Percentiles rank a stretch among this genome's conserved stretches.
Evolutionary conservation across 2,329 filamentous ascomycete species (phyloP).

Genomic region (Coniochaeta sp.): DNA sequence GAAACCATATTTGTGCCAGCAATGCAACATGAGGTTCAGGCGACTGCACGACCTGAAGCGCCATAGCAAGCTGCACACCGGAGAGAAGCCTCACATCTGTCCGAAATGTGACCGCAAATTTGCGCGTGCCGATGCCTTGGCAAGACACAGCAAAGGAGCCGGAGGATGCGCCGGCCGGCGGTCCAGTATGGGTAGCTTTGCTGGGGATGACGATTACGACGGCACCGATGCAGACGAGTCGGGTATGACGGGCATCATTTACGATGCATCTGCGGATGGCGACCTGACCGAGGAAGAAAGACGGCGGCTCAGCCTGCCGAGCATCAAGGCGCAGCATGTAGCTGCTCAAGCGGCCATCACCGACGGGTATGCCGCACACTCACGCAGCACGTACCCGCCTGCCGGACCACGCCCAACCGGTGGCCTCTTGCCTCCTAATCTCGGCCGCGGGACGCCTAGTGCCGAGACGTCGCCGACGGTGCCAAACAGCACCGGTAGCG

Average conservation of each 20-base stretch:
- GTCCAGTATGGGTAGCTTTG: conserved; percentile 77
- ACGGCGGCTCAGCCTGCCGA: conserved; percentile 63
- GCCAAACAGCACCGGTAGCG: conserved; percentile 32
- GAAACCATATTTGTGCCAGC: conserved; percentile 90
- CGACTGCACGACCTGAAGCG: conserved; percentile 92
- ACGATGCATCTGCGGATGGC: conserved; percentile 51
- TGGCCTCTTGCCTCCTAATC: conserved; percentile 56
- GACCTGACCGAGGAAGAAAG: conserved; percentile 53
- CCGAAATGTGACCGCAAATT: conserved; percentile 93
- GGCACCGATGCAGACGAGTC: conserved; percentile 45
- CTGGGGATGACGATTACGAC: conserved; percentile 66
- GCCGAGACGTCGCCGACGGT: conserved; percentile 46
- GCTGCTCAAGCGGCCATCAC: conserved; percentile 34
- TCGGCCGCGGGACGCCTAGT: conserved; percentile 46
- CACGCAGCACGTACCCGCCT: conserved; percentile 71
- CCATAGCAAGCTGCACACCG: conserved; percentile 93
- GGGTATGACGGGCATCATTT: conserved; percentile 48
- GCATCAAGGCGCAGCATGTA: conserved; percentile 66
- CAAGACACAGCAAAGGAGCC: conserved; percentile 89
- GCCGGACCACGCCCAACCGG: conserved; percentile 46
- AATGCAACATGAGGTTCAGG: conserved; percentile 88
- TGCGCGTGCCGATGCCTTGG: conserved; percentile 88
- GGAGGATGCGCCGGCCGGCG: conserved; percentile 90
- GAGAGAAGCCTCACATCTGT: conserved; percentile 91
- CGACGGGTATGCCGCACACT: conserved; percentile 51